Evolutionary conservation across 441 rosid species (phyloP).

Genomic region (Adansonia madagascariensis): DNA sequence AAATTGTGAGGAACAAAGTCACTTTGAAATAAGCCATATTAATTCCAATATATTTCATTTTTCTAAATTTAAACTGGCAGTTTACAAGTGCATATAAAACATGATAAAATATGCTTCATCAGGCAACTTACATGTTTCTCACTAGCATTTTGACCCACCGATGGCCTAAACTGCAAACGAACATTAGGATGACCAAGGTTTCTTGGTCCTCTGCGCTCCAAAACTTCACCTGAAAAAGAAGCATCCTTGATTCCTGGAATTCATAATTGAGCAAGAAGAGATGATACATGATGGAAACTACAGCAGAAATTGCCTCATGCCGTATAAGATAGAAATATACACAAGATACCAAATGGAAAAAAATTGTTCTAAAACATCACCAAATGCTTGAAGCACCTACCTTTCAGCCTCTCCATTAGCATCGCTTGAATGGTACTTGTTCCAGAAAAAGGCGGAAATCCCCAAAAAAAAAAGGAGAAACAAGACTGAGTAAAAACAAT

Average conservation of each 20-base stretch:
- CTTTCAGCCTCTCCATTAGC: slow-evolving; percentile 31
- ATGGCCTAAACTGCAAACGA: slow-evolving; percentile 30
- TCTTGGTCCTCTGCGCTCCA: slow-evolving; percentile 26
- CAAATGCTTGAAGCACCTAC: slow-evolving; percentile 18
- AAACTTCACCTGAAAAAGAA: slow-evolving; percentile 27
- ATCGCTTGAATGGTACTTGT: slow-evolving; percentile 30
- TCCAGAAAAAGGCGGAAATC: slow-evolving; percentile 38
- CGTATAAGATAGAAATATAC: neutral
- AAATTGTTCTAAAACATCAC: neutral
- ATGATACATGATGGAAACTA: neutral
- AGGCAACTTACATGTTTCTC: slow-evolving; percentile 31
- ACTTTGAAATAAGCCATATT: neutral
- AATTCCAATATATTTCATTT: slow-evolving; percentile 2
- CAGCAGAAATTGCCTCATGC: neutral
- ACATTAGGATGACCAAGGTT: slow-evolving; percentile 23
- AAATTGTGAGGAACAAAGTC: neutral
- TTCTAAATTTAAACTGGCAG: slow-evolving; percentile 20
- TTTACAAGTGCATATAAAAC: slow-evolving; percentile 7
- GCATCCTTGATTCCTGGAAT: slow-evolving; percentile 33
- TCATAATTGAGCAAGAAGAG: slow-evolving; percentile 6
- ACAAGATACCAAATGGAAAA: neutral
- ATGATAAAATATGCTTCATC: slow-evolving; percentile 16
- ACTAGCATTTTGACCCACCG: slow-evolving; percentile 22
- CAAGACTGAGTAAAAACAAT: slow-evolving; percentile 1
- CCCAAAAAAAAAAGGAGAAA: slow-evolving; percentile 12